Percentiles rank a stretch among this genome's conserved stretches.
Conservation (phyloP, 192 early-diverging fungal species). For the Coemansia sp. region DNA sequence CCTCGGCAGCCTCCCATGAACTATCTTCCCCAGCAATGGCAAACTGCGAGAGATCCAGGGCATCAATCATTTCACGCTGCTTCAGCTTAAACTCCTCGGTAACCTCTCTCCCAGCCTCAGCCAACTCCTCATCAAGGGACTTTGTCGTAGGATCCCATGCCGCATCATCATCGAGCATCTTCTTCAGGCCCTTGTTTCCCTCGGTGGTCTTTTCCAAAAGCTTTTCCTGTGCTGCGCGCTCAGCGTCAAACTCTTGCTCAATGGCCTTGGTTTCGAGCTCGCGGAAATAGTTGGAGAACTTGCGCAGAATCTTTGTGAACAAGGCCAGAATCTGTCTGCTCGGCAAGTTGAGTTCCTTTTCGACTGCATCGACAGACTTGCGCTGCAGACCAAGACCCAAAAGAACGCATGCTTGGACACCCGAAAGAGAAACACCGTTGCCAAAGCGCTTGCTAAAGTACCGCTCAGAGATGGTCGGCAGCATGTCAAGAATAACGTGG, state of each 20-base stretch:
- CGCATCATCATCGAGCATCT: conserved; percentile 58
- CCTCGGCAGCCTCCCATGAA: conserved; percentile 70
- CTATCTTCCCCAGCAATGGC: conserved; percentile 67
- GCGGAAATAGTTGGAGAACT: conserved; percentile 68
- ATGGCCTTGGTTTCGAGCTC: conserved; percentile 49
- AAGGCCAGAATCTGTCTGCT: conserved; percentile 85
- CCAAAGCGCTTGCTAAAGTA: conserved; percentile 72
- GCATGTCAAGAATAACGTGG: conserved; percentile 92
- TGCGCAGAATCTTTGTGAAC: conserved; percentile 91
- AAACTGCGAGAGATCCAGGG: conserved; percentile 71
- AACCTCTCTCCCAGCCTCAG: conserved; percentile 74
- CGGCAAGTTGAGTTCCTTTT: conserved; percentile 81
- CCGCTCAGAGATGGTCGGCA: conserved; percentile 74
- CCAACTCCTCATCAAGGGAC: conserved; percentile 78
- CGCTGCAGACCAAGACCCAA: conserved; percentile 89
- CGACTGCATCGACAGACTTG: conserved; percentile 85
- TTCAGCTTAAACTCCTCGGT: conserved; percentile 61
- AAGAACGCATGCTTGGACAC: conserved; percentile 83
- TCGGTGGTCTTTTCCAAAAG: conserved; percentile 4
- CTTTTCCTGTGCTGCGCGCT: background rate
- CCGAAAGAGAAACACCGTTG: conserved; percentile 63
- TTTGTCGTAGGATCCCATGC: conserved; percentile 84
- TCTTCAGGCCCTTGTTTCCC: conserved; percentile 20
- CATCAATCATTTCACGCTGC: conserved; percentile 77
- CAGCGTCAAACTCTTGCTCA: conserved; percentile 32